Evolutionary conservation across 1,139 yeast species (phyloP).

Genomic region (Diutina ranongensis): DNA sequence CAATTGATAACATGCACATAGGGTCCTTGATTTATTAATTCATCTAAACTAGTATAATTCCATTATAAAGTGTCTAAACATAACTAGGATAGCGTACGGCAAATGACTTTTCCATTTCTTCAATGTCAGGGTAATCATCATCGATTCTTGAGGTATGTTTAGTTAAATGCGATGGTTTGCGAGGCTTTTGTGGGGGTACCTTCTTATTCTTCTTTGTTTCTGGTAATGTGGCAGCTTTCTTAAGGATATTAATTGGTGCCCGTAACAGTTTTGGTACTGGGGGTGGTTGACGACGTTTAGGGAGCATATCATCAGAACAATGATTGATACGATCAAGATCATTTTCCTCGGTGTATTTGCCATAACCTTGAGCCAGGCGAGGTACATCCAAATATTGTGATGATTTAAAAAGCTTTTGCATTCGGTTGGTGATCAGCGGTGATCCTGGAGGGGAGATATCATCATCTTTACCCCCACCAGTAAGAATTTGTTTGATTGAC

Average conservation of each 20-base stretch:
- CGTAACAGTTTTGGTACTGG: conserved; percentile 2
- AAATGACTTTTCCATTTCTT: conserved; percentile 43
- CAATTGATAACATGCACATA: no score
- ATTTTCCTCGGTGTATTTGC: conserved; percentile 45
- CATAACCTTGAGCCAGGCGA: conserved; percentile 68
- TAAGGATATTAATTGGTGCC: background rate
- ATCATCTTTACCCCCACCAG: conserved; percentile 15
- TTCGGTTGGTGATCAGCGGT: conserved; percentile 54
- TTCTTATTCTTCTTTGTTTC: conserved; percentile 17
- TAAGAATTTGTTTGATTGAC: conserved; percentile 34
- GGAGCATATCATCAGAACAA: conserved; percentile 6
- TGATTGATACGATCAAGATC: conserved; percentile 30
- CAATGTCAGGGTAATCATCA: conserved; percentile 42
- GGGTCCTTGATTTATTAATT: no score
- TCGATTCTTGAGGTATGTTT: conserved; percentile 19
- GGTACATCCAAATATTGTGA: conserved; percentile 33
- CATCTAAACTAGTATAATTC: no score
- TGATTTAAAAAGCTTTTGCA: conserved; percentile 43
- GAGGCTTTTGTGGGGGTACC: conserved; percentile 50
- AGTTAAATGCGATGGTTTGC: conserved; percentile 46
- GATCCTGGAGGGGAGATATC: conserved; percentile 12
- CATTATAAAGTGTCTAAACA: conserved; percentile 17
- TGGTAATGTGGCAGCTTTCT: conserved; percentile 6
- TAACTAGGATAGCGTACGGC: conserved; percentile 45
- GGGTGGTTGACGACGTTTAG: conserved; percentile 1